phyloP scores from a whole-genome alignment of 148 eudicot species.

The Nepenthes mirabilis region DNA sequence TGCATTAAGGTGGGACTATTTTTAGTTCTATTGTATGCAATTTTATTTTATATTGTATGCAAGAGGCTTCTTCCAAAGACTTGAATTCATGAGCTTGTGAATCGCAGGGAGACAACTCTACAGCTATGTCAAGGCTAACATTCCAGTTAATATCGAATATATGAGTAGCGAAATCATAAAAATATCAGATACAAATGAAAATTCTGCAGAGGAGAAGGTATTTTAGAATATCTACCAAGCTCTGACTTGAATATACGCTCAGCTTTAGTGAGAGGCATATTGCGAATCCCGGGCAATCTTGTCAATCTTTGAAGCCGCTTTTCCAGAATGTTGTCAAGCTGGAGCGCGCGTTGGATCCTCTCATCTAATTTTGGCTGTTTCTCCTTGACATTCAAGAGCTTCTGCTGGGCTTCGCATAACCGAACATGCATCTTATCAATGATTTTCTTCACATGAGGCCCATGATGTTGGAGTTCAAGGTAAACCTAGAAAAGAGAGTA shows the following conservation, averaged over 20 bases:
- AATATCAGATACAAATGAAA: neutral
- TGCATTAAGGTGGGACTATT: too few relatives aligned
- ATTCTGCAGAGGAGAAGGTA: too few relatives aligned
- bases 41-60: too few relatives aligned
- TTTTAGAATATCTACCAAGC: conserved; percentile 35
- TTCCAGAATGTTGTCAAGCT: conserved; percentile 45
- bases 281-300: conserved; percentile 57
- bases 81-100: too few relatives aligned
- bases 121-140: too few relatives aligned
- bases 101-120: too few relatives aligned
- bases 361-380: conserved; percentile 44
- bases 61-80: too few relatives aligned
- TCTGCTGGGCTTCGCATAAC: conserved; percentile 44
- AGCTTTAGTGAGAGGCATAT: conserved; percentile 73
- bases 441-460: conserved; percentile 64
- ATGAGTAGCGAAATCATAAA: too few relatives aligned
- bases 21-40: too few relatives aligned
- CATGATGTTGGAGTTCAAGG: conserved; percentile 86
- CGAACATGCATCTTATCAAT: conserved; percentile 59
- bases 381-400: conserved; percentile 51
- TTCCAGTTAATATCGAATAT: too few relatives aligned
- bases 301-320: conserved; percentile 59
- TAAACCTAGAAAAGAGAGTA: conserved; percentile 39
- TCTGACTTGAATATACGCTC: conserved; percentile 79
- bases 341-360: conserved; percentile 36